Conservation (phyloP, 768 basidiomycete genomes). For the Boletellus emodensis region DNA sequence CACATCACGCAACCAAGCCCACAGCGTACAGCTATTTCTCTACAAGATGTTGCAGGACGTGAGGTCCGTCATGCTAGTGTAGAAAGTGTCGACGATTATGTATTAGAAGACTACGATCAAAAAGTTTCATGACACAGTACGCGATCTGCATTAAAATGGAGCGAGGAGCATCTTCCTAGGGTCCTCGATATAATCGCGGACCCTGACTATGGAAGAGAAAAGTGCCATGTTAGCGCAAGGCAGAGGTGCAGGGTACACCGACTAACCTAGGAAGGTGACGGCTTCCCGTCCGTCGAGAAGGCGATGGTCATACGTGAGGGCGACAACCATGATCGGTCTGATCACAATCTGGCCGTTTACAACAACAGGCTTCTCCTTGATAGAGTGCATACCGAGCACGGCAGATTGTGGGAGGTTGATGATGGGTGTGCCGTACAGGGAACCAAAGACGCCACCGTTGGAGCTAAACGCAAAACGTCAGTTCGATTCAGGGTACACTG, state of each 20-base stretch:
- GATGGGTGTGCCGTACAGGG: conserved; percentile 96
- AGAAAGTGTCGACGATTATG: conserved; percentile 11
- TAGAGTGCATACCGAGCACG: conserved; percentile 94
- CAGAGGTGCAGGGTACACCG: not conserved
- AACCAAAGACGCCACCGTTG: conserved; percentile 98
- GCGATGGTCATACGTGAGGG: conserved; percentile 93
- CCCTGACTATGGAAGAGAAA: conserved; percentile 53
- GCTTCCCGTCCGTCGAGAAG: conserved; percentile 94
- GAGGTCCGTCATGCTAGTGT: conserved; percentile 3
- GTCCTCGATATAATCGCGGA: conserved; percentile 93
- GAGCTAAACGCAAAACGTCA: conserved; percentile 52
- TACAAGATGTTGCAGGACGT: conserved; percentile 1
- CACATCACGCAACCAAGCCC: too few relatives aligned
- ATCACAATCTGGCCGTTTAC: conserved; percentile 95
- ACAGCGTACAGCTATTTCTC: too few relatives aligned
- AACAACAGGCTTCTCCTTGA: conserved; percentile 88
- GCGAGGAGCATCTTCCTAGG: conserved; percentile 86
- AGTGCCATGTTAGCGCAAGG: conserved; percentile 3
- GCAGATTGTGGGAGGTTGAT: conserved; percentile 96
- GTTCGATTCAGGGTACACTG: not conserved
- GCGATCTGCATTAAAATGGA: conserved; percentile 11
- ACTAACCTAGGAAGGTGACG: conserved; percentile 93
- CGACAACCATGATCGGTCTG: conserved; percentile 94
- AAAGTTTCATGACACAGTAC: not conserved
- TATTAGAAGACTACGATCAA: conserved; percentile 8